These are phyloP conservation scores for Chlamydomonas applanata DNA, from an alignment of 139 green algal genomes.

Conservation along the genomic window DNA sequence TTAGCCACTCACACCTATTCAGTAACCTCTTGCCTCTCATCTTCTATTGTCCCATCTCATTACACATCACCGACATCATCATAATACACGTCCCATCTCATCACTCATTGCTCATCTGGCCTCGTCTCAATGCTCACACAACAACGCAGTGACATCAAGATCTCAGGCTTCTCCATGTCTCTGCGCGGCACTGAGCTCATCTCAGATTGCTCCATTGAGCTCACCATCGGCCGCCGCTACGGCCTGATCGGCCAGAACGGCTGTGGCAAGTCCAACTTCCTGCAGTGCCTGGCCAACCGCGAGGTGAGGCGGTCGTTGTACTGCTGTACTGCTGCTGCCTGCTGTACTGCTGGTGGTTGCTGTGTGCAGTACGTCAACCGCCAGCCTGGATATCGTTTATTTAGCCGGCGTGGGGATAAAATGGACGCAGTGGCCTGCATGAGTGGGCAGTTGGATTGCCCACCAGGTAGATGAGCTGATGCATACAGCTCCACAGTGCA, in stretches of 20 bases:
- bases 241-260: constrained; percentile 88
- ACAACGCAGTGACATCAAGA: constrained; percentile 41
- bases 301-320: constrained; percentile 41
- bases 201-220: constrained; percentile 74
- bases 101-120: too few relatives aligned
- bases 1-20: too few relatives aligned
- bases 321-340: background rate
- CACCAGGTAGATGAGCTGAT: background rate
- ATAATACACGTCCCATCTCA: background rate
- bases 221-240: constrained; percentile 83
- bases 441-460: too few relatives aligned
- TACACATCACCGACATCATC: too few relatives aligned
- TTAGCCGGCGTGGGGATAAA: too few relatives aligned
- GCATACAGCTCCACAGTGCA: background rate
- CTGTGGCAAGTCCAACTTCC: constrained; percentile 85
- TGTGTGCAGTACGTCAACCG: too few relatives aligned
- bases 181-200: constrained; percentile 62
- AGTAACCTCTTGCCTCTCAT: too few relatives aligned
- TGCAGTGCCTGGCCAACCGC: constrained; percentile 74
- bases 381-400: too few relatives aligned
- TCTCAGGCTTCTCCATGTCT: constrained; percentile 67
- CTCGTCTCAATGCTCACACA: too few relatives aligned
- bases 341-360: background rate
- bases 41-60: too few relatives aligned
- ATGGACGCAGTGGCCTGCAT: too few relatives aligned